Evolutionary conservation across 1,139 yeast genomes (phyloP).

Genomic region (Geotrichum phurueaensis): DNA sequence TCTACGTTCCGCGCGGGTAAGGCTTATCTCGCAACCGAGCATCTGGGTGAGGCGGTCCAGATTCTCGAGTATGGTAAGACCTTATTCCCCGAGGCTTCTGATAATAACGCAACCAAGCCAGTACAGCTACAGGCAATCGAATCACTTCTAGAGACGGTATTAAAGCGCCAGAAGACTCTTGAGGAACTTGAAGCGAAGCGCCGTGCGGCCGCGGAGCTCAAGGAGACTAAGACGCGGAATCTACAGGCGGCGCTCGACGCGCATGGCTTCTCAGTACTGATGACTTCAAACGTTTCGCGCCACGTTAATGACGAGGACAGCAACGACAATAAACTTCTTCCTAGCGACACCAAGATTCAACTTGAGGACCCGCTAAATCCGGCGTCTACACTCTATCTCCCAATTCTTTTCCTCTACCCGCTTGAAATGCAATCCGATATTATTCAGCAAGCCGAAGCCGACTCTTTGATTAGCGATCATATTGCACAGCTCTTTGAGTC

Average conservation of each 20-base stretch:
- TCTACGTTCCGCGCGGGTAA: constrained; percentile 81
- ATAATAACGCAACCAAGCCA: not conserved
- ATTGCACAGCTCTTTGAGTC: constrained; percentile 48
- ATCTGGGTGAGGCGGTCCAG: constrained; percentile 65
- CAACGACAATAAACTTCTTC: constrained; percentile 18
- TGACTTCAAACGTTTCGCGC: constrained; percentile 18
- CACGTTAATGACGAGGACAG: constrained; percentile 16
- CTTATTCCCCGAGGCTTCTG: constrained; percentile 53
- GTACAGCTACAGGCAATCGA: constrained; percentile 38
- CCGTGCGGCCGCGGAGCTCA: constrained; percentile 36
- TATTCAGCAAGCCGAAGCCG: constrained; percentile 59
- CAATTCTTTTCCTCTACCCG: constrained; percentile 79
- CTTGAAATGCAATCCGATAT: constrained; percentile 80
- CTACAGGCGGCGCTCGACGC: constrained; percentile 35
- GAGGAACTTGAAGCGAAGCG: constrained; percentile 26
- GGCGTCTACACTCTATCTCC: constrained; percentile 72
- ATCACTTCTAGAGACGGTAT: constrained; percentile 29
- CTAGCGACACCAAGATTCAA: constrained; percentile 36
- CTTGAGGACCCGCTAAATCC: constrained; percentile 69
- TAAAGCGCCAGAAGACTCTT: constrained; percentile 30
- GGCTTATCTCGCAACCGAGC: constrained; percentile 66
- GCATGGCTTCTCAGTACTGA: constrained; percentile 23
- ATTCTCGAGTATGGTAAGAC: constrained; percentile 56
- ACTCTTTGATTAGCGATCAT: constrained; percentile 45
- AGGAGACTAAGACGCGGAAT: constrained; percentile 33